phyloP scores from a whole-genome alignment of 306 rosid genomes.

The Cyclanthera cordifolia region DNA sequence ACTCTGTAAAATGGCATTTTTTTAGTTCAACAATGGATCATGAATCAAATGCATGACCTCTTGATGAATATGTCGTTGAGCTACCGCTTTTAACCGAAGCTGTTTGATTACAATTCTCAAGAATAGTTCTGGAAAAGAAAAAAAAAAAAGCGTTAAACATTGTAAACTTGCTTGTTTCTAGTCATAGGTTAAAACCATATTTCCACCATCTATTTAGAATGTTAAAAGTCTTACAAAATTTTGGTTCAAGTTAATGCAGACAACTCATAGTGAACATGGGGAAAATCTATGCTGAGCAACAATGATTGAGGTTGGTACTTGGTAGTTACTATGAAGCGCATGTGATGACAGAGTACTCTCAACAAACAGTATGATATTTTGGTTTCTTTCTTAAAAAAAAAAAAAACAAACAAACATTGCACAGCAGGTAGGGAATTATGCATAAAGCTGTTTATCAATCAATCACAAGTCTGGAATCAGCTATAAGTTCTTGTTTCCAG shows the following conservation, averaged over 20 bases:
- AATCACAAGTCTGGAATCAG: no score
- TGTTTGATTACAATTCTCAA: not conserved
- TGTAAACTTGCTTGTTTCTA: not conserved
- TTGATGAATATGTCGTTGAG: no score
- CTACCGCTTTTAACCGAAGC: no score
- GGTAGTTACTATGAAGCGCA: constrained; percentile 4
- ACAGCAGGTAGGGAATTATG: not conserved
- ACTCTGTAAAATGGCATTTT: no score
- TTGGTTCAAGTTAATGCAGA: not conserved
- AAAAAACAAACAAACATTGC: not conserved
- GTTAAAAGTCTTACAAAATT: not conserved
- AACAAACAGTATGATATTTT: constrained; percentile 1
- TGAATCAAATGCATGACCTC: no score
- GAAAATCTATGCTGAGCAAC: not conserved
- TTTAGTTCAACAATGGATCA: no score
- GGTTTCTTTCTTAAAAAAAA: not conserved
- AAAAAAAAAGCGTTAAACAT: not conserved
- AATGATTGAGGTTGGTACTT: constrained; percentile 15
- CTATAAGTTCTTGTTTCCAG: no score
- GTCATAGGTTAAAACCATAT: not conserved
- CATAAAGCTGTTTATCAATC: not conserved
- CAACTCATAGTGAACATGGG: not conserved
- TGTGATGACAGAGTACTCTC: constrained; percentile 4
- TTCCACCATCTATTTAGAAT: not conserved
- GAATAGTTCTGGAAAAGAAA: not conserved